These are phyloP conservation scores for Globisporangium irregulare DNA, from an alignment of 352 stramenopile species.

Conservation along the genomic window DNA sequence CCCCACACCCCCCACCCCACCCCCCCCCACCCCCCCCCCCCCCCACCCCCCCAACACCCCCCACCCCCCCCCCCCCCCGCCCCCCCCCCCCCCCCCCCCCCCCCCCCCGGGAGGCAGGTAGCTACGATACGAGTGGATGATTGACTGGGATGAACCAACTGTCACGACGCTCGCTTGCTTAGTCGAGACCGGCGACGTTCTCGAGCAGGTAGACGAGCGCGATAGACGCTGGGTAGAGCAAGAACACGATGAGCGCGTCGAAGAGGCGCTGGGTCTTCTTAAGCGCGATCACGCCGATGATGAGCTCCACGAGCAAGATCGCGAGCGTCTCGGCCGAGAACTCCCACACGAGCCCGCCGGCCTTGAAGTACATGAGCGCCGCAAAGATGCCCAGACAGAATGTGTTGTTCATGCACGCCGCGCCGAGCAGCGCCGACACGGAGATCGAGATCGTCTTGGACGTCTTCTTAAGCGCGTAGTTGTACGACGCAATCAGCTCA, in stretches of 20 bases:
- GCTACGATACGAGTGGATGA: background rate
- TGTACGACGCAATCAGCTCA: slow-evolving; percentile 97
- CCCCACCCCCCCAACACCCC: no score
- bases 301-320: slow-evolving; percentile 95
- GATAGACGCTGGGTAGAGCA: slow-evolving; percentile 93
- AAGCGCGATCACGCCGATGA: slow-evolving; percentile 81
- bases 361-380: slow-evolving; percentile 94
- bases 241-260: slow-evolving; percentile 79
- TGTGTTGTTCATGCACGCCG: slow-evolving; percentile 99
- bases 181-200: slow-evolving; percentile 90
- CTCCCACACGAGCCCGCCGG: slow-evolving; percentile 92
- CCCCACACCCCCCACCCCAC: no score
- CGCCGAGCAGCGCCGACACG: slow-evolving; percentile 91
- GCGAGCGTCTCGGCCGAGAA: slow-evolving; percentile 97
- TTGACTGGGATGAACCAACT: background rate
- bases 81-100: no score
- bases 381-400: slow-evolving; percentile 98
- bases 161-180: slow-evolving; percentile 20
- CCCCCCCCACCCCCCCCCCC: no score
- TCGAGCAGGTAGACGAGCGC: slow-evolving; percentile 92
- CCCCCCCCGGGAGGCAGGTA: background rate
- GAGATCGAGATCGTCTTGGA: slow-evolving; percentile 97
- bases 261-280: slow-evolving; percentile 87
- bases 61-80: no score
- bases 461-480: slow-evolving; percentile 98